Evolutionary conservation across 805 yeast species (phyloP).

Genomic region (Candida vaughaniae): DNA sequence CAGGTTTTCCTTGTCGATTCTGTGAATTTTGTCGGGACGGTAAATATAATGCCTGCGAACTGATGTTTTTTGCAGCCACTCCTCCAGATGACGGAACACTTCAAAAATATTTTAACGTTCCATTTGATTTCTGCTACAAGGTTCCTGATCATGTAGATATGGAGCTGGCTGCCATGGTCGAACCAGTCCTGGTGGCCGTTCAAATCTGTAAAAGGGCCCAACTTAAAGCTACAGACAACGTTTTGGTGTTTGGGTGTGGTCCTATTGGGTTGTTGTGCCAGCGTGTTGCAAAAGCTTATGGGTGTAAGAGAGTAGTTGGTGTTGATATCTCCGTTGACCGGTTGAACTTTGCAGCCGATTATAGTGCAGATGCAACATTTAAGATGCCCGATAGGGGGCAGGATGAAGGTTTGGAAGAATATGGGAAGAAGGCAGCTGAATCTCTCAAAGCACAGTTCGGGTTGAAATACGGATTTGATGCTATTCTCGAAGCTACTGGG

Average conservation of each 20-base stretch:
- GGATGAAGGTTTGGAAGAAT: constrained; percentile 12
- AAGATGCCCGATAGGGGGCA: constrained; percentile 13
- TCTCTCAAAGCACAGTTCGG: constrained; percentile 24
- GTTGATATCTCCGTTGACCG: constrained; percentile 21
- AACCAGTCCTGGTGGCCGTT: constrained; percentile 22
- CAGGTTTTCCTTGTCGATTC: constrained; percentile 50
- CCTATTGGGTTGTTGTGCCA: constrained; percentile 23
- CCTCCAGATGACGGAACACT: constrained; percentile 19
- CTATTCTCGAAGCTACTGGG: constrained; percentile 22
- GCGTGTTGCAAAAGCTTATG: constrained; percentile 19
- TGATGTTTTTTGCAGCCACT: constrained; percentile 18
- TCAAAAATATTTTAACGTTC: constrained; percentile 13
- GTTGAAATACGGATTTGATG: constrained; percentile 18
- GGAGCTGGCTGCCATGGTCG: constrained; percentile 24
- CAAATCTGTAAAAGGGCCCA: constrained; percentile 19
- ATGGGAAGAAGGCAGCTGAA: constrained; percentile 6
- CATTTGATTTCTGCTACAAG: constrained; percentile 16
- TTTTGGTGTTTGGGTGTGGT: constrained; percentile 23
- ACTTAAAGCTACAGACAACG: constrained; percentile 14
- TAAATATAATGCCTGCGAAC: constrained; percentile 17
- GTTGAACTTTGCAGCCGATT: constrained; percentile 18
- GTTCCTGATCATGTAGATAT: constrained; percentile 19
- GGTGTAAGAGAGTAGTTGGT: constrained; percentile 19
- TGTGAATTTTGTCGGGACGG: constrained; percentile 19
- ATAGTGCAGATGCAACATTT: constrained; percentile 12